Percentiles rank a stretch among this genome's conserved stretches.
phyloP scores from a whole-genome alignment of 108 stramenopile species.

The Pseudonitzschia multiseries region DNA sequence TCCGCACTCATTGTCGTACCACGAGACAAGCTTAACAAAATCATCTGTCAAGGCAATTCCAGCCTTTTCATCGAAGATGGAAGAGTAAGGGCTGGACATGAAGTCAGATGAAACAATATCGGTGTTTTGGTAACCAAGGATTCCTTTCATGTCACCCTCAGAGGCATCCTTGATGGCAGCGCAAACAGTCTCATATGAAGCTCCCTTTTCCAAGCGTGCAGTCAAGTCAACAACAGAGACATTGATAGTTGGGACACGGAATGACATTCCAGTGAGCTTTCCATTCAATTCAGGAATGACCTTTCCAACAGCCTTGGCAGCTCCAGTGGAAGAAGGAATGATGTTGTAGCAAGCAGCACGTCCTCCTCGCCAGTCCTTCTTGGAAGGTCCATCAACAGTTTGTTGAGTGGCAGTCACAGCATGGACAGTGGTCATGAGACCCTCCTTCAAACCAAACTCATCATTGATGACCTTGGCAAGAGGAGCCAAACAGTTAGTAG shows the following conservation, averaged over 20 bases:
- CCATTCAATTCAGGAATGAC: conserved; percentile 96
- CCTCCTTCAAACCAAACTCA: conserved; percentile 95
- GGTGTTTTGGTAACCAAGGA: conserved; percentile 92
- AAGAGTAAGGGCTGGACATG: conserved; percentile 85
- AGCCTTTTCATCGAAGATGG: conserved; percentile 96
- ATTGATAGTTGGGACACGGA: conserved; percentile 97
- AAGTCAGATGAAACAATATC: conserved; percentile 96
- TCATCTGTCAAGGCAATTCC: conserved; percentile 94
- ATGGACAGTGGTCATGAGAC: conserved; percentile 98
- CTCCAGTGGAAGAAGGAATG: conserved; percentile 96
- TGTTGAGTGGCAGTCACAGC: conserved; percentile 99
- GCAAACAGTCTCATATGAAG: conserved; percentile 92
- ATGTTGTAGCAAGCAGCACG: conserved; percentile 98
- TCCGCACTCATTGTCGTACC: conserved; percentile 98
- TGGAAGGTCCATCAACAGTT: conserved; percentile 96
- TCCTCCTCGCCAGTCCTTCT: conserved; percentile 99
- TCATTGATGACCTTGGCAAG: conserved; percentile 98
- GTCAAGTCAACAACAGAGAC: conserved; percentile 98
- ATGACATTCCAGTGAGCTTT: conserved; percentile 97
- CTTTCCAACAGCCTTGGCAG: conserved; percentile 96
- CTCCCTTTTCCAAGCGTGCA: conserved; percentile 88
- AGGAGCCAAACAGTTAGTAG: conserved; percentile 98
- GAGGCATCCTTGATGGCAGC: conserved; percentile 93
- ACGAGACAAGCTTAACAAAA: conserved; percentile 98
- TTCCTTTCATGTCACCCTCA: conserved; percentile 89